Conservation (phyloP, 2,329 filamentous ascomycete species). For the Myriosclerotinia duriaeana region DNA sequence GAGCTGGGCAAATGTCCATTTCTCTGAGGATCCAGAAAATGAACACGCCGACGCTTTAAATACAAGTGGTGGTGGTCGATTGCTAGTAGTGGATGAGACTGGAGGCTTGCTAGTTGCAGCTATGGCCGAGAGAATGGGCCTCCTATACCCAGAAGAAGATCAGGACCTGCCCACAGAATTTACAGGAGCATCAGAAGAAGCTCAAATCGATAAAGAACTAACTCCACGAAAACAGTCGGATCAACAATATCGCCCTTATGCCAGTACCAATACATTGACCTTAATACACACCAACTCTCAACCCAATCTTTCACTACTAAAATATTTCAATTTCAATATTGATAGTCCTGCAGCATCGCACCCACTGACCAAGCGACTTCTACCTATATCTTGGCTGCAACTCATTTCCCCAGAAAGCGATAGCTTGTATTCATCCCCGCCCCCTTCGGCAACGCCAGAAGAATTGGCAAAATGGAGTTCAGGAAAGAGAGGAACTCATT, state of each 20-base stretch:
- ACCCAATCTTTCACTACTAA: conserved; percentile 81
- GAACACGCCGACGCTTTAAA: conserved; percentile 19
- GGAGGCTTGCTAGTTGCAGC: conserved; percentile 68
- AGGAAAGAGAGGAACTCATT: conserved; percentile 79
- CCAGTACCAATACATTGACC: conserved; percentile 67
- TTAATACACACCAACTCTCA: conserved; percentile 79
- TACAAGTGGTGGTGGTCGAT: conserved; percentile 49
- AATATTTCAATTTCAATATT: conserved; percentile 84
- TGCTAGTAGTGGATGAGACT: conserved; percentile 69
- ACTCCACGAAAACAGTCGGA: conserved; percentile 17
- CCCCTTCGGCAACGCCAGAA: conserved; percentile 57
- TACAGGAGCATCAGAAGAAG: conserved; percentile 20
- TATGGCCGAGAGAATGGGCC: conserved; percentile 68
- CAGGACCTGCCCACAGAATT: conserved; percentile 15
- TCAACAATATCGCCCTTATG: conserved; percentile 29
- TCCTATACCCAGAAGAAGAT: conserved; percentile 50
- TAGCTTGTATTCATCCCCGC: conserved; percentile 67
- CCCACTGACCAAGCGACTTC: conserved; percentile 78
- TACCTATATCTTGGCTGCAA: conserved; percentile 88
- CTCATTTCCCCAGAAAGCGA: conserved; percentile 76
- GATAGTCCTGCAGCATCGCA: conserved; percentile 57
- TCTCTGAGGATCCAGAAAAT: conserved; percentile 39
- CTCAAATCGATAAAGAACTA: conserved; percentile 19
- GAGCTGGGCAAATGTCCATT: conserved; percentile 89
- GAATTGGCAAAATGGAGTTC: conserved; percentile 72